Evolutionary conservation across 2,329 filamentous ascomycete species (phyloP).

Genomic region (Nemania diffusa): DNA sequence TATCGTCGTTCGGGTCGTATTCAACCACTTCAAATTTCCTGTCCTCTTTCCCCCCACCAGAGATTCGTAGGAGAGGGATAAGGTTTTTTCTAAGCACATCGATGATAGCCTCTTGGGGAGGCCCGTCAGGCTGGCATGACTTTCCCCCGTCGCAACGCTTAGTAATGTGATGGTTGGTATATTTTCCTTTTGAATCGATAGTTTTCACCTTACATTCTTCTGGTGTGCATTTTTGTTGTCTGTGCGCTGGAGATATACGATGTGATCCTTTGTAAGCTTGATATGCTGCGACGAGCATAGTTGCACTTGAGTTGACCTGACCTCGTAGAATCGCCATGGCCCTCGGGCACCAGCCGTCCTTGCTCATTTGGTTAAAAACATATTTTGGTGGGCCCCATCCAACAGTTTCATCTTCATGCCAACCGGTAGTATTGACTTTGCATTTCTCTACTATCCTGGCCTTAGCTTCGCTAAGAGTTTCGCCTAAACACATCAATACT

Average conservation of each 20-base stretch:
- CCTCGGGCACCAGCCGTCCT: conserved; percentile 6
- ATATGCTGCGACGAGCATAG: conserved; percentile 2
- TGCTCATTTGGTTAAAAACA: not conserved
- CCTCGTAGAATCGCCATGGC: not conserved
- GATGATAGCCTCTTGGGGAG: not conserved
- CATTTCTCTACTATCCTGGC: not conserved
- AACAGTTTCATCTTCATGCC: not conserved
- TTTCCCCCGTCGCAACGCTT: not conserved
- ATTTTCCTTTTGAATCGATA: not conserved
- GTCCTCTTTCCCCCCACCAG: not conserved
- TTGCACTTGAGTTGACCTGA: not conserved
- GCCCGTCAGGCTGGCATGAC: not conserved
- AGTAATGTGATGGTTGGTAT: not conserved
- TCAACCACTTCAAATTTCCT: not conserved
- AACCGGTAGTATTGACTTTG: not conserved
- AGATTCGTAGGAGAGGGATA: not conserved
- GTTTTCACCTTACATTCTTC: not conserved
- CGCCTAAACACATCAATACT: not conserved
- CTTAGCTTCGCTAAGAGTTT: conserved; percentile 6
- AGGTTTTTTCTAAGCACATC: not conserved
- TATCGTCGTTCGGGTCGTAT: not conserved
- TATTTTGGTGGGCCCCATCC: conserved; percentile 3
- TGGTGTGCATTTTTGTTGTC: not conserved
- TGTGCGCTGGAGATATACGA: not conserved
- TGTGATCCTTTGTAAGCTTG: not conserved